Base-by-base conservation (phyloP, 2,329 filamentous ascomycete genomes). In the Alternaria alternata region DNA sequence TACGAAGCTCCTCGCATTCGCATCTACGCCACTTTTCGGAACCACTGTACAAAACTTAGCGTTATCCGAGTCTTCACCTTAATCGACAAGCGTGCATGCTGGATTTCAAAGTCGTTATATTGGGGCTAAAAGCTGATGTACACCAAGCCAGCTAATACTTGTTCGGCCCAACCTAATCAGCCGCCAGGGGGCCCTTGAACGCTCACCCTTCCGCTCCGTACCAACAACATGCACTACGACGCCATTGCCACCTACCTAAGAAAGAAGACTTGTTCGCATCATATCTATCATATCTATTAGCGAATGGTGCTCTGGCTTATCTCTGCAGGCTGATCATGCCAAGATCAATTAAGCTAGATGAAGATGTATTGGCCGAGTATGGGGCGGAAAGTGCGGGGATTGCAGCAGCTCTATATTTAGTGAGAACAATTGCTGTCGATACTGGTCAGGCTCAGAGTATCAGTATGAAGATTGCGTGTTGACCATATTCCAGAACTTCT, bases 351-450 rank as follows among this genome's bases (percentile, higher is more conserved):
- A 26, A 28, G 39, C 54, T 48, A 44, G 24, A 52, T 53, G 47
- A 46, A 57, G 54, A 30, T 57, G 48, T 32, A 28, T 46, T 38
- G 41, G 32, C 48, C 54, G 54, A 46, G 30, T 22, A 57, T 53
- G 47, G 54, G 47, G 54, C 54, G 41, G 47, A 39, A 57, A 53
- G 47, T 57, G 54, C 30, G 32, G 48, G 48, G 39, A 20, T 39
- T 26, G 24, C 41, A 36, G 22, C n/a, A 42, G 32, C 11, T 57
- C 30, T 38, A 57, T 52, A 53, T 32, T 26, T 53, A 53, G 30
- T 22, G 24, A 57, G 32, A 8, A 22, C 32, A 38, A 7, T 34
- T 53, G 20, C n/a, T 20, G 4, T 11, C 9, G 18, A 36, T 18
- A 22, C 12, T 26, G 24, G 44, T 24, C 30, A 34, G 32, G 39